Base-by-base conservation (phyloP, 495 filamentous ascomycete genomes). In the Aspergillus asperescens region DNA sequence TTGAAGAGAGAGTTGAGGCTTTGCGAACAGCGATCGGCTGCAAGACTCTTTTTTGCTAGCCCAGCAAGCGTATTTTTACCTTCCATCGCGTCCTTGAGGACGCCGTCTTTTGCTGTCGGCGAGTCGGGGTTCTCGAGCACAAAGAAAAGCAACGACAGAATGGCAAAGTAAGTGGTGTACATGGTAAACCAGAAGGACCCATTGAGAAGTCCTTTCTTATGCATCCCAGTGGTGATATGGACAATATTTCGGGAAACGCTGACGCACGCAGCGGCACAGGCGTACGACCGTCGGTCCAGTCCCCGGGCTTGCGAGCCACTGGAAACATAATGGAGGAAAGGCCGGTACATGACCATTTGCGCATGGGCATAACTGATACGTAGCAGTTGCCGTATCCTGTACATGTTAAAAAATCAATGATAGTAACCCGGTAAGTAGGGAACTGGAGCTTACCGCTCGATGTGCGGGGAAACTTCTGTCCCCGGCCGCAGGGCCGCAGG, bases 111-210 rank as follows among this genome's bases (percentile, higher is more conserved):
- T n/a, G 83, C 86, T 3, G 75, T 80, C 3, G 79, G 63, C 56
- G 86, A 89, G 51, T 91, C 82, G 15, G 88, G 88, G 60, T 95
- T 96, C 66, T 96, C 92, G 12, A 96, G 68, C 0, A 89, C 89
- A 60, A 85, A 96, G 69, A 91, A 98, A 12, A 96, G 74, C 50
- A 97, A 70, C 0, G 90, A 90, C 8, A 98, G 75, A 37, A 96
- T 90, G 19, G 90, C 86, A 65, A 96, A 97, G 70, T 96, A 97
- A 12, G 89, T 88, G 2, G 93, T 95, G 58, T 96, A 97, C 71
- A 96, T 89, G 41, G 86, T 87, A 59, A 96, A 96, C 93, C 93
- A 98, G 70, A 91, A 95, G 0, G 90, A 88, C 0, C 93, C 93
- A 59, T 88, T 87, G 19, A 98, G 78, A 9, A 94, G 75, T 0